Evolutionary conservation across 805 yeast genomes (phyloP), one percentile per base, ranked within the genome.

Genomic region (Jamesozyma lodderae): DNA sequence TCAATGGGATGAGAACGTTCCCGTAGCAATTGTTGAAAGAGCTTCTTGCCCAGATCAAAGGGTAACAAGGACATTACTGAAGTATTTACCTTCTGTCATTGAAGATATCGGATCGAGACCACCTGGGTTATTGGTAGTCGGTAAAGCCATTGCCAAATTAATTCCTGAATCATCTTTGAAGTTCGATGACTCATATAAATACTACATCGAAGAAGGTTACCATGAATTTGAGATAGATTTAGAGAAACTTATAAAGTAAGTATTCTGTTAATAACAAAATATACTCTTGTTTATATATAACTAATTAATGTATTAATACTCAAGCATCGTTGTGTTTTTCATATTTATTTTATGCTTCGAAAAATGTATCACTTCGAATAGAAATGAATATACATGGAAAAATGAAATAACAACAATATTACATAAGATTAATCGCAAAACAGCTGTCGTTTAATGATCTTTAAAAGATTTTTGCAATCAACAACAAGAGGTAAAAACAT

Each of bases 11-110:
- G 60, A 67, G 1, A 66, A 70, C 15, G 66, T 81, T 6, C 95
- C 96, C 0, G 84, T 83, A 21, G 86, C 92, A 2, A 77, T 88
- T 17, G 76, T 90, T 2, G 97, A 90, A 58, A 70, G 96, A 41
- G 95, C 96, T 0, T 79, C 92, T 13, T 87, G 96, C 59, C 87
- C 92, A 0, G 97, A 88, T 55, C 96, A 90, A 62, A 63, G 97
- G 40, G 71, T 88, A 4, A 76, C 87, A 3, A 67, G 95, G 45
- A 83, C 96, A 0, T 71, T 75, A 0, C 62, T 90, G 31, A 67
- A 68, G 36, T 63, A 80, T 44, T 75, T 86, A 1, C 80, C 81
- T 0, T 77, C 70, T 31, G 94, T 92, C 1, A 74, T 86, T 1
- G 80, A 80, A 44, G 73, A 73, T 21, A 72, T 76, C 31, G 96